phyloP scores from a whole-genome alignment of 208 protist genomes.

The Trypanosoma vivax region DNA sequence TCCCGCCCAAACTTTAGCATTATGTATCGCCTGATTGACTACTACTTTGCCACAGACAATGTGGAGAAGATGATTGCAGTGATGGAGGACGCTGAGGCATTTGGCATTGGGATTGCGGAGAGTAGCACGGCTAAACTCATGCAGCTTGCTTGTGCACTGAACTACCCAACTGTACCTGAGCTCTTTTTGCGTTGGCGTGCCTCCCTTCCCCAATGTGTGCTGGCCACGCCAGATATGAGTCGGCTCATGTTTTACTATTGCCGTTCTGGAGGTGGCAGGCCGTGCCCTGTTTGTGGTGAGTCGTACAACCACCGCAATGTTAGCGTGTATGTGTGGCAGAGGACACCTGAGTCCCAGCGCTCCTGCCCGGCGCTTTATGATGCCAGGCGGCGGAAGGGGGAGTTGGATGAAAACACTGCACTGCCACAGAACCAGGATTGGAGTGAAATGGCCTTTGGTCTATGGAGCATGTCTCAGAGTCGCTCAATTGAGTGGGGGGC shows the following conservation, averaged over 20 bases:
- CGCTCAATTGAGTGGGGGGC: slow-evolving; percentile 78
- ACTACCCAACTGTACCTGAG: slow-evolving; percentile 72
- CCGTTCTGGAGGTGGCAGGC: slow-evolving; percentile 62
- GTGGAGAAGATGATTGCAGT: slow-evolving; percentile 86
- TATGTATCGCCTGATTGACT: slow-evolving; percentile 82
- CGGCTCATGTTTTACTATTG: slow-evolving; percentile 85
- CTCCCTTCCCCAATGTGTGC: slow-evolving; percentile 74
- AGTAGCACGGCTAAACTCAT: slow-evolving; percentile 88
- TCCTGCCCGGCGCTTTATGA: slow-evolving; percentile 58
- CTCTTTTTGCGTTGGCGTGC: slow-evolving; percentile 81
- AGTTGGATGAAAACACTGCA: slow-evolving; percentile 54
- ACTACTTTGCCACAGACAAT: slow-evolving; percentile 90
- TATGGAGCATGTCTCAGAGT: slow-evolving; percentile 54
- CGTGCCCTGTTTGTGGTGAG: slow-evolving; percentile 79
- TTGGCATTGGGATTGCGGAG: slow-evolving; percentile 70
- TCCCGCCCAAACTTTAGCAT: slow-evolving; percentile 76
- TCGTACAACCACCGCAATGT: slow-evolving; percentile 83
- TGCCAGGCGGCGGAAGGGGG: slow-evolving; percentile 62
- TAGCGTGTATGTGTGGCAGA: slow-evolving; percentile 74
- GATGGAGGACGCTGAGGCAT: slow-evolving; percentile 78
- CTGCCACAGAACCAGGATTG: slow-evolving; percentile 79
- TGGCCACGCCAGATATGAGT: slow-evolving; percentile 86
- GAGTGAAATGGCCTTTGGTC: slow-evolving; percentile 55
- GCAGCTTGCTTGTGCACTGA: slow-evolving; percentile 83
- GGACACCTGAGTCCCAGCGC: slow-evolving; percentile 76